Percentiles rank a stretch among this genome's conserved stretches.
phyloP scores from a whole-genome alignment of 148 eudicot genomes.

The Polygonum aviculare region DNA sequence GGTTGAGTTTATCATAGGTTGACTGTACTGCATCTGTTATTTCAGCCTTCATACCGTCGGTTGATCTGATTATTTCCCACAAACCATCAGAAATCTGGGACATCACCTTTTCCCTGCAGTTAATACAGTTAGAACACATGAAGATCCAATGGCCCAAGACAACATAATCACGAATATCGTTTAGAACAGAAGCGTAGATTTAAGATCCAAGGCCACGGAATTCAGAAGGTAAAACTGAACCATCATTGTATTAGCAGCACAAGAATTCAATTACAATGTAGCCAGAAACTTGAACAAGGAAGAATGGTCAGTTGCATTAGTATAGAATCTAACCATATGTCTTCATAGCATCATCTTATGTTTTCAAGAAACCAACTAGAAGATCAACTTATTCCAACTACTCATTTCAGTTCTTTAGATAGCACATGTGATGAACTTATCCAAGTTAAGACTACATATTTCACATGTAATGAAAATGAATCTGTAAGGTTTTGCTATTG shows the following conservation, averaged over 20 bases:
- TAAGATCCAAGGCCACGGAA: not conserved
- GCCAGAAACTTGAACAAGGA: no score
- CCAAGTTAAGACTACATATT: not conserved
- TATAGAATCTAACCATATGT: no score
- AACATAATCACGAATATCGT: not conserved
- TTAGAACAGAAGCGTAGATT: not conserved
- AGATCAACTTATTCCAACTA: not conserved
- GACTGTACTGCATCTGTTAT: conserved; percentile 66
- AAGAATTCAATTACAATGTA: no score
- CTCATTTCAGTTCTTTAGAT: not conserved
- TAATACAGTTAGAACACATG: not conserved
- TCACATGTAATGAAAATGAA: not conserved
- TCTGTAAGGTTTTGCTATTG: not conserved
- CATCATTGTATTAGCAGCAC: no score
- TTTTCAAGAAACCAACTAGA: not conserved
- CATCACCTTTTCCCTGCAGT: conserved; percentile 49
- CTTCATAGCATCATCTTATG: not conserved
- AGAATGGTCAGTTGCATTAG: no score
- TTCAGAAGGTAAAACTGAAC: no score
- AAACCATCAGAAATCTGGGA: conserved; percentile 60
- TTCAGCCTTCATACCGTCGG: conserved; percentile 59
- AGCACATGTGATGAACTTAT: not conserved
- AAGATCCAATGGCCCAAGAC: not conserved
- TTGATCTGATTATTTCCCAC: conserved; percentile 68
- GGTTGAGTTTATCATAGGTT: conserved; percentile 45